Percentiles rank a stretch among this genome's conserved stretches.
These are phyloP conservation scores for Penicillium sp. DNA, from an alignment of 2,329 filamentous ascomycete genomes.

Conservation along the genomic window DNA sequence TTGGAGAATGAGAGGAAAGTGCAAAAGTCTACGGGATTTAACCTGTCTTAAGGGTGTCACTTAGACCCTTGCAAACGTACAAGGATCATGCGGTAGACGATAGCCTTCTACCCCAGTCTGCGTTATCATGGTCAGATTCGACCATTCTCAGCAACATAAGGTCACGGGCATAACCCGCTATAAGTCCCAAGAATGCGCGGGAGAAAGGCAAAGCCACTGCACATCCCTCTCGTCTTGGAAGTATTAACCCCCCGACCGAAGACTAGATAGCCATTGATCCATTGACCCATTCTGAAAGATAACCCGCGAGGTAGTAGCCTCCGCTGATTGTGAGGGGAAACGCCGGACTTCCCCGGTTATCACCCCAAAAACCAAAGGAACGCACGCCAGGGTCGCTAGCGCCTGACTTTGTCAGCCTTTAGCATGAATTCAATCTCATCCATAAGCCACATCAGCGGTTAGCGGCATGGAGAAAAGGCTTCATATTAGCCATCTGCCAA, in stretches of 20 bases:
- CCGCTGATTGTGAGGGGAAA: not conserved
- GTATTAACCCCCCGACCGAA: not conserved
- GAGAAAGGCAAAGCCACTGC: not conserved
- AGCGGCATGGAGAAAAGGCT: not conserved
- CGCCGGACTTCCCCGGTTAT: not conserved
- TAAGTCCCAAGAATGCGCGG: not conserved
- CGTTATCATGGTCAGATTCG: not conserved
- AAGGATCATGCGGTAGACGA: not conserved
- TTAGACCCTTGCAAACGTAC: not conserved
- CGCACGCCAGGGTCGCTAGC: not conserved
- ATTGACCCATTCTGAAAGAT: not conserved
- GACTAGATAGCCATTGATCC: not conserved
- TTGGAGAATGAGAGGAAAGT: not conserved
- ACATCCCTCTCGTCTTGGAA: not conserved
- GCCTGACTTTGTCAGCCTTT: not conserved
- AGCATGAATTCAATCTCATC: not conserved
- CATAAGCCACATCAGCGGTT: not conserved
- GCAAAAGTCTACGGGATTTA: not conserved
- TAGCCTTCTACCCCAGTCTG: not conserved
- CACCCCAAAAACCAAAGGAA: not conserved
- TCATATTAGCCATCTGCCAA: not conserved
- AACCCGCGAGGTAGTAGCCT: not conserved
- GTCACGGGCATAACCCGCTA: not conserved
- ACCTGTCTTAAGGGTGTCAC: not conserved
- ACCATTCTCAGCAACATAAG: not conserved